Evolutionary conservation across 2,329 filamentous ascomycete species (phyloP), one percentile per base, ranked within the genome.

Genomic region (Zymoseptoria passerinii): DNA sequence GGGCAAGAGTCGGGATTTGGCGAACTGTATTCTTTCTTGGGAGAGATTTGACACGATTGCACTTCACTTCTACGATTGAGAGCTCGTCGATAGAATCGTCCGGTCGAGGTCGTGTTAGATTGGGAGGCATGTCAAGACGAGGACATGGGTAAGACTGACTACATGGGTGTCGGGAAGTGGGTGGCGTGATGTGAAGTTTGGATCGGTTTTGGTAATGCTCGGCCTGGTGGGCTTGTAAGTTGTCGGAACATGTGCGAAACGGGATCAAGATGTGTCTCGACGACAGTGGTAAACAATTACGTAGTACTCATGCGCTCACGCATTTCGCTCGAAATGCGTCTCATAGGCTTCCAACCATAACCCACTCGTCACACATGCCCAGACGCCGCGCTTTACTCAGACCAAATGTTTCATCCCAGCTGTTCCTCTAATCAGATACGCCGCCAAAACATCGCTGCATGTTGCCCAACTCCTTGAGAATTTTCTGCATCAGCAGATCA

Each of bases 401-500:
- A 13, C n/a, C 35, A 44, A 44, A 44, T 13, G 35, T 13, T 44
- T 13, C 16, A 13, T 16, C 35, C 35, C 35, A 7, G 6, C 35
- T 7, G 35, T 44, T 6, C 10, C n/a, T 16, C 35, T 44, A 50
- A 50, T 27, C 49, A 50, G 23, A 50, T 50, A 7, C 8, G 13
- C 20, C 70, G 29, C 72, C 70, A 54, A 80, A 67, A 68, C 77
- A 77, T 27, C 67, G 65, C 62, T 78, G 55, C 19, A 76, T 80
- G 4, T 80, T 81, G 67, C 82, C 81, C 67, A 94, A 75, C 71
- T 92, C 85, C 58, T 73, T 78, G 27, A 92, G 78, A 6, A 94
- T 83, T 75, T 87, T 90, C 69, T 87, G 84, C 73, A 95, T 90
- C 55, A 96, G 76, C 66, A 82, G 73, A 70, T 81, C 92, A 68